A percentile compares a stretch with the other conserved stretches of the same genome.
phyloP scores from a whole-genome alignment of 2,329 filamentous ascomycete genomes.

The Alternaria atra region DNA sequence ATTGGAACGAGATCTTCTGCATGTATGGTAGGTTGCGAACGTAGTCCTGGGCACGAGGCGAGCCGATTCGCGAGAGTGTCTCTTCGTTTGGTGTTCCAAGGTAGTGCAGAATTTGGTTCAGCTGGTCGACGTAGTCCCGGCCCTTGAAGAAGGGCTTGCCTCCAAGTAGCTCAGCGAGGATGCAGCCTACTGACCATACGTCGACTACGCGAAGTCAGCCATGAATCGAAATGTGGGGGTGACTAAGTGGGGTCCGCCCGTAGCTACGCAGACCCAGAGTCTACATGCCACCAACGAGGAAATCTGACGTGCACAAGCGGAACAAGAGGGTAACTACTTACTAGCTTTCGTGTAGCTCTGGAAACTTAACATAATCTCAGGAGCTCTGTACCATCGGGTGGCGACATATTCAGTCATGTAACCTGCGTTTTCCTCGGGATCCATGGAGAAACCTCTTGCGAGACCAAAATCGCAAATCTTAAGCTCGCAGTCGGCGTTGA shows the following conservation, averaged over 20 bases:
- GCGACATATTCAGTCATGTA: conserved; percentile 99
- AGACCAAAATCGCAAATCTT: conserved; percentile 99
- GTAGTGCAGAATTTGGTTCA: conserved; percentile 99
- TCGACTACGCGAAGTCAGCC: conserved; percentile 71
- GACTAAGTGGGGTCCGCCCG: conserved; percentile 8
- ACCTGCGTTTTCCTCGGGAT: conserved; percentile 96
- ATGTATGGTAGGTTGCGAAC: conserved; percentile 95
- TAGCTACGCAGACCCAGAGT: conserved; percentile 14
- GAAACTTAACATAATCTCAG: conserved; percentile 99
- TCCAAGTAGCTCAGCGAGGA: conserved; percentile 93
- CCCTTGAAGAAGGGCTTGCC: conserved; percentile 99
- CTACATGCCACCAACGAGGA: conserved; percentile 5
- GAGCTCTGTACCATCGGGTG: conserved; percentile 97
- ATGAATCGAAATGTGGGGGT: conserved; percentile 14
- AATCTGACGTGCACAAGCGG: not conserved
- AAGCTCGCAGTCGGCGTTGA: conserved; percentile 98
- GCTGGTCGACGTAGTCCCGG: conserved; percentile 97
- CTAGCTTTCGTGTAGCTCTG: conserved; percentile 99
- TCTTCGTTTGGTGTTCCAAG: conserved; percentile 96
- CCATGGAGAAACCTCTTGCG: conserved; percentile 93
- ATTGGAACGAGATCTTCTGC: conserved; percentile 89
- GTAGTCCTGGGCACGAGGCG: conserved; percentile 95
- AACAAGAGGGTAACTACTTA: conserved; percentile 7
- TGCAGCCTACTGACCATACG: conserved; percentile 98
- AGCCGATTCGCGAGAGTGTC: conserved; percentile 91